A percentile compares a stretch with the other conserved stretches of the same genome.
Evolutionary conservation across 768 basidiomycete species (phyloP).

Genomic region (Leucocoprinus leucothites): DNA sequence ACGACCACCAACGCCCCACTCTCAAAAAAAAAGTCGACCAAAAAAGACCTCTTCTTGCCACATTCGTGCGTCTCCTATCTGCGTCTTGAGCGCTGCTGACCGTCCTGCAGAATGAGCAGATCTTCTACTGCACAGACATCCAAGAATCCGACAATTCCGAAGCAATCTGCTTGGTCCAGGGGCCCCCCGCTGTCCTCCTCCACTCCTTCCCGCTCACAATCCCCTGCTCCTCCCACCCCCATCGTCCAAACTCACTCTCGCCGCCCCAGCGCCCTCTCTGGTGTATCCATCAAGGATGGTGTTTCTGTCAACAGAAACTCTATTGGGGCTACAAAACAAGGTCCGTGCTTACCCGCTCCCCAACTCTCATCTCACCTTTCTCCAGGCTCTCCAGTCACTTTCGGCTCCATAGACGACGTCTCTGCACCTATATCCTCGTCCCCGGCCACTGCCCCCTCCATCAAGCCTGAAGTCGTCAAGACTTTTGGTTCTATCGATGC

Average conservation of each 20-base stretch:
- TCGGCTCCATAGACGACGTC: slow-evolving; percentile 88
- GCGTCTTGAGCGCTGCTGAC: slow-evolving; percentile 12
- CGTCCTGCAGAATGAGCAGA: slow-evolving; percentile 84
- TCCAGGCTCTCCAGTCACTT: slow-evolving; percentile 69
- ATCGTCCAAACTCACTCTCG: slow-evolving; percentile 64
- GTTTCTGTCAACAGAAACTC: slow-evolving; percentile 68
- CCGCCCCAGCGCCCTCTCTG: slow-evolving; percentile 71
- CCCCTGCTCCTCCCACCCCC: slow-evolving; percentile 61
- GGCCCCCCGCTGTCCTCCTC: slow-evolving; percentile 72
- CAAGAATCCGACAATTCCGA: slow-evolving; percentile 66
- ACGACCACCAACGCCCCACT: slow-evolving; percentile 65
- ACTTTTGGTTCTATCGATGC: slow-evolving; percentile 75
- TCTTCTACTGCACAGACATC: slow-evolving; percentile 68
- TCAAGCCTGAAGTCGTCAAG: slow-evolving; percentile 72
- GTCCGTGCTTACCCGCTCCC: slow-evolving; percentile 34
- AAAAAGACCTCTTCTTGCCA: slow-evolving; percentile 25
- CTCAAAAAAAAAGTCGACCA: slow-evolving; percentile 37
- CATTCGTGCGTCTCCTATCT: slow-evolving; percentile 37
- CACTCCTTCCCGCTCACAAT: slow-evolving; percentile 73
- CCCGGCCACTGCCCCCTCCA: slow-evolving; percentile 65
- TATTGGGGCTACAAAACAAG: slow-evolving; percentile 65
- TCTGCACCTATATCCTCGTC: slow-evolving; percentile 78
- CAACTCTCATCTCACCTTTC: slow-evolving; percentile 6
- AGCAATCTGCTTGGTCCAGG: slow-evolving; percentile 88
- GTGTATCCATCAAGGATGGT: slow-evolving; percentile 75